These are phyloP conservation scores for Hygrocybe punicea DNA, from an alignment of 768 basidiomycete species.

Conservation along the genomic window DNA sequence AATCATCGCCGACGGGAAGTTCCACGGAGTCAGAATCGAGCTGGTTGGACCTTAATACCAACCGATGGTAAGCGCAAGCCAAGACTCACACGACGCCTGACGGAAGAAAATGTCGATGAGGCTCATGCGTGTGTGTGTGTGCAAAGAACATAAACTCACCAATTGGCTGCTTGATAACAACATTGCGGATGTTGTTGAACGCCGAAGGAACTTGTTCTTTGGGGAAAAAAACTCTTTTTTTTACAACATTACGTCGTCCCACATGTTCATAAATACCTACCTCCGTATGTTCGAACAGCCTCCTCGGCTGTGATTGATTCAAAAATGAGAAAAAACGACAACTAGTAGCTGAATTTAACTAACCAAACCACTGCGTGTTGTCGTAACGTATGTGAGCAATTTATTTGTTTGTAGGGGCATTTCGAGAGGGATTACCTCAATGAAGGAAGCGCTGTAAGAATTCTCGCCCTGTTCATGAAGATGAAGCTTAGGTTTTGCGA, in stretches of 20 bases:
- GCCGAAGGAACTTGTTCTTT: conserved; percentile 84
- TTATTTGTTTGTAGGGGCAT: background rate
- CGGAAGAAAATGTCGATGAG: background rate
- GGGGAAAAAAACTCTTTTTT: too few relatives aligned
- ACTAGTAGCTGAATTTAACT: conserved; percentile 12
- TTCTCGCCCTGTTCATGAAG: conserved; percentile 62
- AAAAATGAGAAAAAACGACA: background rate
- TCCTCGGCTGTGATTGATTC: conserved; percentile 65
- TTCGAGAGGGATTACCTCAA: conserved; percentile 54
- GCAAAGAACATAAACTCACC: conserved; percentile 43
- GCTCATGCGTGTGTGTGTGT: background rate
- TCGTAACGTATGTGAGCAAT: background rate
- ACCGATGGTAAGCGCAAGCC: background rate
- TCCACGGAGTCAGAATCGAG: conserved; percentile 82
- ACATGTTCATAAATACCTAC: conserved; percentile 47
- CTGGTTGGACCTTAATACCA: conserved; percentile 33
- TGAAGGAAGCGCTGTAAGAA: conserved; percentile 77
- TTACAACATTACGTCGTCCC: too few relatives aligned
- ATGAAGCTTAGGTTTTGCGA: background rate
- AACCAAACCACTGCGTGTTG: conserved; percentile 78
- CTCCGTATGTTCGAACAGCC: conserved; percentile 88
- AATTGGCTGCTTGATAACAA: conserved; percentile 91
- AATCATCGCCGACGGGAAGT: conserved; percentile 95
- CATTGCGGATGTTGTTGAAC: conserved; percentile 64
- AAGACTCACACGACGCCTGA: conserved; percentile 42